Conservation (phyloP, 1,139 yeast genomes). For the Arxiozyma bovina region DNA sequence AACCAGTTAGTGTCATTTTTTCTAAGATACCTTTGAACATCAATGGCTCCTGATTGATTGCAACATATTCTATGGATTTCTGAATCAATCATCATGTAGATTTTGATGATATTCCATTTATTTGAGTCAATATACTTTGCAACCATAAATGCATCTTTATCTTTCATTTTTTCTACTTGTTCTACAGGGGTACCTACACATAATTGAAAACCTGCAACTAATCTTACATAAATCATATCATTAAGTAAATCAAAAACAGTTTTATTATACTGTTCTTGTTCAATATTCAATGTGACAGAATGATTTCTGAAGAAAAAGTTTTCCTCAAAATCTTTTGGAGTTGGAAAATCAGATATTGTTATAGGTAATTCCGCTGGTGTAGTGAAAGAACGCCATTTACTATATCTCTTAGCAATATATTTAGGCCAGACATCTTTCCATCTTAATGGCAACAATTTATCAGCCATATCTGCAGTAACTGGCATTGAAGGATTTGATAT, state of each 20-base stretch:
- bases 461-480: slow-evolving; percentile 38
- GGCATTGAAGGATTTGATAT: slow-evolving; percentile 63
- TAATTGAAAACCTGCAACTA: slow-evolving; percentile 83
- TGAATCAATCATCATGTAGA: slow-evolving; percentile 68
- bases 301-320: slow-evolving; percentile 48
- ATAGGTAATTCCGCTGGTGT: slow-evolving; percentile 91
- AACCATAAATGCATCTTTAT: slow-evolving; percentile 22
- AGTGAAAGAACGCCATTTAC: slow-evolving; percentile 87
- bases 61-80: slow-evolving; percentile 78
- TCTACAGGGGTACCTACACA: slow-evolving; percentile 63
- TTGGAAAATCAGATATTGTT: slow-evolving; percentile 69
- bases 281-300: slow-evolving; percentile 33
- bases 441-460: slow-evolving; percentile 46
- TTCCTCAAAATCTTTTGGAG: slow-evolving; percentile 51
- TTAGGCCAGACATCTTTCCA: slow-evolving; percentile 88
- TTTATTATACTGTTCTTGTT: slow-evolving; percentile 32
- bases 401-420: slow-evolving; percentile 51
- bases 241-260: slow-evolving; percentile 60
- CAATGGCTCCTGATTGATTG: slow-evolving; percentile 59
- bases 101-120: slow-evolving; percentile 30
- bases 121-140: slow-evolving; percentile 21
- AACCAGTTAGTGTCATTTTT: slow-evolving; percentile 26
- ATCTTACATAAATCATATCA: slow-evolving; percentile 78
- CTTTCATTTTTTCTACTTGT: slow-evolving; percentile 47
- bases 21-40: slow-evolving; percentile 62